Evolutionary conservation across 176 grass and related monocot genomes (phyloP).

Genomic region (Phragmites australis): DNA sequence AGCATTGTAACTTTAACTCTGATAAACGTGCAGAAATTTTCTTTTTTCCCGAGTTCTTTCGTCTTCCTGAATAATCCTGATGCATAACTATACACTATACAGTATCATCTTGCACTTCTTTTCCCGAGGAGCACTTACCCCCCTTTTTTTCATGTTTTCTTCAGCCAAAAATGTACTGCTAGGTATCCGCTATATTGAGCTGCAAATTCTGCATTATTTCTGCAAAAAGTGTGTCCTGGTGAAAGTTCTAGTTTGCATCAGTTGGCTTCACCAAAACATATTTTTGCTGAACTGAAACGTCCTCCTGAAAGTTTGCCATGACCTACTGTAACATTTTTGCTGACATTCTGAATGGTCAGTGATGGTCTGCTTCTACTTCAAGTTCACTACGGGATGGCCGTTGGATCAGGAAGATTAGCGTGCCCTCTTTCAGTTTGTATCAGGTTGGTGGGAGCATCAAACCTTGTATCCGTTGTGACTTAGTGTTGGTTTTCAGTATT

Average conservation of each 20-base stretch:
- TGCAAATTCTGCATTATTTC: background rate
- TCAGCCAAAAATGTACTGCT: too few relatives aligned
- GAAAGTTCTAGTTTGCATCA: background rate
- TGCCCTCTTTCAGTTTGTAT: background rate
- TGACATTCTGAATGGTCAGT: conserved; percentile 19
- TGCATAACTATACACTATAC: too few relatives aligned
- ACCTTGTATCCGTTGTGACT: background rate
- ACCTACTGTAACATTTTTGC: background rate
- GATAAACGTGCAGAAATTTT: too few relatives aligned
- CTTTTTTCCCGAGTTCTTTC: too few relatives aligned
- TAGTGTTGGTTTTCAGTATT: background rate
- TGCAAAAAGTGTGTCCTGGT: background rate
- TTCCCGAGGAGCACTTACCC: too few relatives aligned
- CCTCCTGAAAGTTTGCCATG: background rate
- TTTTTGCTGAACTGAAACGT: background rate
- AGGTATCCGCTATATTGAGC: too few relatives aligned
- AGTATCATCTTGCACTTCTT: too few relatives aligned
- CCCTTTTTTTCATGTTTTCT: too few relatives aligned
- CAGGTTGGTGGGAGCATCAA: conserved; percentile 38
- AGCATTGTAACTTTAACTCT: too few relatives aligned
- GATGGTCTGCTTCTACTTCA: conserved; percentile 12
- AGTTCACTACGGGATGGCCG: conserved; percentile 17
- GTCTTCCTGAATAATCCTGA: too few relatives aligned
- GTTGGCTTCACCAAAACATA: background rate
- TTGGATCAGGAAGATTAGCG: background rate